Conservation (phyloP, 129 eudicot genomes). For the Artemisia tridentata region DNA sequence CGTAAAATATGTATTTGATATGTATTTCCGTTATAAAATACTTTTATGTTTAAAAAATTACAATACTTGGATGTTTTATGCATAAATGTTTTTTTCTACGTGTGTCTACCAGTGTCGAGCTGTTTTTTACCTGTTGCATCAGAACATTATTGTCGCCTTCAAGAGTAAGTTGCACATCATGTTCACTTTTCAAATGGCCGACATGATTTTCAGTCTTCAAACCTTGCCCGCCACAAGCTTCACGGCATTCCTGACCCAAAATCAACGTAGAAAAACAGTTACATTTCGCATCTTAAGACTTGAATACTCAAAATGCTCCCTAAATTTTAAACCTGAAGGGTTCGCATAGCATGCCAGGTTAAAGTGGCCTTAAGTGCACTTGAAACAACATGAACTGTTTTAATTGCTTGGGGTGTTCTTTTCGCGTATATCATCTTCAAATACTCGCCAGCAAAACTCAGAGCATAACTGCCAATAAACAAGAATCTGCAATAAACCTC, state of each 20-base stretch:
- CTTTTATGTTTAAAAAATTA: no score
- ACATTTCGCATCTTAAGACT: neutral
- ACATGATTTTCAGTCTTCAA: conserved; percentile 73
- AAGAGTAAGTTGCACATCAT: conserved; percentile 80
- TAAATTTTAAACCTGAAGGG: conserved; percentile 59
- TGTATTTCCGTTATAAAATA: no score
- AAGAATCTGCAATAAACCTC: no score
- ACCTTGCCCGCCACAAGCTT: conserved; percentile 93
- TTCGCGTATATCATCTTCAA: conserved; percentile 60
- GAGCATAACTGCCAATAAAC: conserved; percentile 62
- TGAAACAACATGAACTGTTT: conserved; percentile 71
- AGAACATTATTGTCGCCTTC: conserved; percentile 95
- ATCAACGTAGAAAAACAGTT: conserved; percentile 3
- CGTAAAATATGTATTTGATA: no score
- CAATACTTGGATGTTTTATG: no score
- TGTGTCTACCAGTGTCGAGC: no score
- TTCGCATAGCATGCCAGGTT: conserved; percentile 80
- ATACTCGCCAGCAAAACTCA: conserved; percentile 72
- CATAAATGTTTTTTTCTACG: no score
- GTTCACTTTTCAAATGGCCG: conserved; percentile 84
- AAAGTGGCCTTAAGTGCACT: conserved; percentile 74
- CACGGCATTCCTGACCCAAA: conserved; percentile 68
- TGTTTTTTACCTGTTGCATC: conserved; percentile 81
- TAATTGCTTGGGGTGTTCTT: conserved; percentile 60
- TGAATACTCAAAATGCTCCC: neutral